Evolutionary conservation across 805 yeast species (phyloP).

Genomic region (Lipomyces kockii): DNA sequence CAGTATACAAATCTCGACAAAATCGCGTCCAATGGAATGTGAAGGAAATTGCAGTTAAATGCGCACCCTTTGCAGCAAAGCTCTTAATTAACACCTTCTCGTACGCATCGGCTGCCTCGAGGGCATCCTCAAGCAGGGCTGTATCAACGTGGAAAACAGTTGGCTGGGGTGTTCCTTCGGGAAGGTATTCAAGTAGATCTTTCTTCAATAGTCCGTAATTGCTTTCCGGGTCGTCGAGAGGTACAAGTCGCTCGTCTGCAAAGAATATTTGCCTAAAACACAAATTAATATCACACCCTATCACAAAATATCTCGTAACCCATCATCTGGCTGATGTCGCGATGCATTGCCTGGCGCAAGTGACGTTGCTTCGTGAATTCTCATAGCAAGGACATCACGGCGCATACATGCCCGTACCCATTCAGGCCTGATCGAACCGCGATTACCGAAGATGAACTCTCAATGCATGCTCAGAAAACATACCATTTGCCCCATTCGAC

Average conservation of each 20-base stretch:
- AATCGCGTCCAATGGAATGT: background rate
- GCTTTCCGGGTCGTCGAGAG: conserved; percentile 78
- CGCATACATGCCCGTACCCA: background rate
- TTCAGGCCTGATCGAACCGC: background rate
- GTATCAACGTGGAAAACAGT: conserved; percentile 84
- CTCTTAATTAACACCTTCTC: conserved; percentile 84
- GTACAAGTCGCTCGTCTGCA: conserved; percentile 95
- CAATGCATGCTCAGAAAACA: conserved; percentile 18
- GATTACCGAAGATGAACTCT: background rate
- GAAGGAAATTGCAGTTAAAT: no score
- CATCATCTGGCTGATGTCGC: background rate
- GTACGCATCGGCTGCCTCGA: conserved; percentile 91
- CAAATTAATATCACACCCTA: background rate
- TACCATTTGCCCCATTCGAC: conserved; percentile 89
- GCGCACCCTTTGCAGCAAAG: conserved; percentile 75
- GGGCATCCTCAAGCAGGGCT: conserved; percentile 67
- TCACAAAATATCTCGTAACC: background rate
- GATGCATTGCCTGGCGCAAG: background rate
- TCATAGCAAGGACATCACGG: background rate
- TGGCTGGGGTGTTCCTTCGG: conserved; percentile 59
- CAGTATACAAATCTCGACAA: background rate
- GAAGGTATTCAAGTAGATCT: conserved; percentile 73
- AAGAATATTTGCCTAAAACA: conserved; percentile 71
- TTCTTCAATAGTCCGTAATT: conserved; percentile 90
- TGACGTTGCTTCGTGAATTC: background rate